phyloP scores from a whole-genome alignment of 2,329 filamentous ascomycete genomes.

The Fusarium staphyleae region DNA sequence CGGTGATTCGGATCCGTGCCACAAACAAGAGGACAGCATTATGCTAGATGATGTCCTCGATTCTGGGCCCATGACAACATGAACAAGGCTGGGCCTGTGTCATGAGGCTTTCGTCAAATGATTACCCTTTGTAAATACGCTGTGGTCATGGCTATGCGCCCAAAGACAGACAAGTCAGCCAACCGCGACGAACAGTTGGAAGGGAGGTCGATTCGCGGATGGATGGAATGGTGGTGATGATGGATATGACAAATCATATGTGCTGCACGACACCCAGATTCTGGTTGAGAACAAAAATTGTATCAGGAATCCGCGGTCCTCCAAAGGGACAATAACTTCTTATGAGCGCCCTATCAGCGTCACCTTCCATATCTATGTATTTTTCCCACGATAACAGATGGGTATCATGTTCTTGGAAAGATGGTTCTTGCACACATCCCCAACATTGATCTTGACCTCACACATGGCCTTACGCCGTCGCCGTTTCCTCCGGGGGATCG shows the following conservation, averaged over 20 bases:
- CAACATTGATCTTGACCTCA: not conserved
- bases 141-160: not conserved
- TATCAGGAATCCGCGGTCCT: constrained; percentile 23
- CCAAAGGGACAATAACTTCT: constrained; percentile 9
- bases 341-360: constrained; percentile 23
- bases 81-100: constrained; percentile 33
- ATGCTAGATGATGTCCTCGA: constrained; percentile 5
- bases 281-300: constrained; percentile 24
- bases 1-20: constrained; percentile 13
- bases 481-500: constrained; percentile 44
- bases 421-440: constrained; percentile 3
- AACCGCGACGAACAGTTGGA: constrained; percentile 1
- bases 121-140: not conserved
- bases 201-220: constrained; percentile 2
- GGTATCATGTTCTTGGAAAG: constrained; percentile 36
- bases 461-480: not conserved
- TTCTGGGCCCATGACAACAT: constrained; percentile 17
- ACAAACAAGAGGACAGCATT: constrained; percentile 11
- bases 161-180: not conserved
- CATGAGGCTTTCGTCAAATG: constrained; percentile 15
- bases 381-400: constrained; percentile 32
- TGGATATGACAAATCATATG: constrained; percentile 1
- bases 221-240: not conserved
- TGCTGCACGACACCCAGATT: constrained; percentile 4
- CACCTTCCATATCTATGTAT: constrained; percentile 30